Percentiles rank a stretch among this genome's conserved stretches.
Conservation (phyloP, 2,329 filamentous ascomycete species). For the Westerdykella ornata region DNA sequence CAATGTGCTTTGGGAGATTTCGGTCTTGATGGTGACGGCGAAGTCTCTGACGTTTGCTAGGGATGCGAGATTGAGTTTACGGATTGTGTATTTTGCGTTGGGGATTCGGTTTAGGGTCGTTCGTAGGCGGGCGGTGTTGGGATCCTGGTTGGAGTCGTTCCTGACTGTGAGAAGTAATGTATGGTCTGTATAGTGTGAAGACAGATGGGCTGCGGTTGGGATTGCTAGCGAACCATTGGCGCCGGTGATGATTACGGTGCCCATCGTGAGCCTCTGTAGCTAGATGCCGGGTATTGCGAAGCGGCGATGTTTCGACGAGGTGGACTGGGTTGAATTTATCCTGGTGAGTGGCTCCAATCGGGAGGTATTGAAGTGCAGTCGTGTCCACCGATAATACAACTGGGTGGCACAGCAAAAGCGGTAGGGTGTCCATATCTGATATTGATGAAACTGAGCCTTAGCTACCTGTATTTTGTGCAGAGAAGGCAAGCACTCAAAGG, state of each 20-base stretch:
- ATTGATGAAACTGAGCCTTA: too few relatives aligned
- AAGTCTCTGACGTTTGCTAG: conserved; percentile 12
- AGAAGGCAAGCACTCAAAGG: too few relatives aligned
- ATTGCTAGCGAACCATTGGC: conserved; percentile 23
- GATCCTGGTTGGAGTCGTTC: conserved; percentile 11
- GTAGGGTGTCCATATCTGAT: too few relatives aligned
- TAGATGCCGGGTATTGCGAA: too few relatives aligned
- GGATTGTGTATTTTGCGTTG: conserved; percentile 7
- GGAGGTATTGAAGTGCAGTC: too few relatives aligned
- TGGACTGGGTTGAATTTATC: too few relatives aligned
- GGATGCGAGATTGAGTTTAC: conserved; percentile 13
- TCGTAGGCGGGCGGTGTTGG: conserved; percentile 14
- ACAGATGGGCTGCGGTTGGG: conserved; percentile 12
- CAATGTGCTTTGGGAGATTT: conserved; percentile 7
- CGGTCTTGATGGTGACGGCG: conserved; percentile 3
- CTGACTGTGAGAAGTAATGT: conserved; percentile 17
- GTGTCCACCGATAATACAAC: too few relatives aligned
- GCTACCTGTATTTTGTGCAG: too few relatives aligned
- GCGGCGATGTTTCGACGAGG: too few relatives aligned
- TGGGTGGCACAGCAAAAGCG: too few relatives aligned
- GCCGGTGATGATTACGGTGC: conserved; percentile 17
- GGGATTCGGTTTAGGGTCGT: conserved; percentile 9
- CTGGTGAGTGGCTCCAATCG: too few relatives aligned
- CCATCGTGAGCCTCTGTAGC: too few relatives aligned
- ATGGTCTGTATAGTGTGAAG: conserved; percentile 9